Evolutionary conservation across 78 protist species (phyloP), one percentile per base, ranked within the genome.

Genomic region (Isochrysis galbana): DNA sequence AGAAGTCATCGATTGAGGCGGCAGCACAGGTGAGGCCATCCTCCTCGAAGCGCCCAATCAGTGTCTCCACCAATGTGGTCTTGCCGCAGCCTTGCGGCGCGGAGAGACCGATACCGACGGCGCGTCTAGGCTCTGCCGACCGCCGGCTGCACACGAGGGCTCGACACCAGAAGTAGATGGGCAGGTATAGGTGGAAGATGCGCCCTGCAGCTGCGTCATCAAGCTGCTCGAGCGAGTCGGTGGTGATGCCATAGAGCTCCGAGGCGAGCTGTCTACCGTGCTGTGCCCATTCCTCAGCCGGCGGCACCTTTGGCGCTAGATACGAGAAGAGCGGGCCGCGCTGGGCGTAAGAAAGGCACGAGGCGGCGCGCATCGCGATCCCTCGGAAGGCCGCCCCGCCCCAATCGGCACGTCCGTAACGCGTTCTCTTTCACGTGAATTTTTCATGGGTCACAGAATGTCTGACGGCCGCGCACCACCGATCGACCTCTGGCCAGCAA

Each of bases 61-160:
- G 84, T 32, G 23, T 22, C 17, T 36, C 23, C 14, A 77, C 84
- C 84, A 77, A 46, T 1, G 84, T 77, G n/a, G 84, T 77, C 46
- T 77, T 77, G 47, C 84, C 84, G n/a, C 84, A 77, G 84, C 84
- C 74, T 29, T 77, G 84, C 0, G 84, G 84, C 84, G 84, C 84
- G 1, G 47, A 39, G 34, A 77, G 3, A 0, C 84, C 84, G 84
- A 77, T 19, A 29, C 25, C 46, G 5, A 39, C 47, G 29, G n/a
- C 74, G 74, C 74, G 74, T 2, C 10, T 32, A 7, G 74, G 19
- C 29, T 3, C 29, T 32, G 74, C 74, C 74, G 5, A 32, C 29
- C 74, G 74, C 67, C 67, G 67, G 19, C 67, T 10, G 10, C 19
- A 21, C 74, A 11, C 74, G n/a, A 3, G 74, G 74, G 7, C 74